Conservation (phyloP, 768 basidiomycete genomes). For the Lentinula aciculospora region DNA sequence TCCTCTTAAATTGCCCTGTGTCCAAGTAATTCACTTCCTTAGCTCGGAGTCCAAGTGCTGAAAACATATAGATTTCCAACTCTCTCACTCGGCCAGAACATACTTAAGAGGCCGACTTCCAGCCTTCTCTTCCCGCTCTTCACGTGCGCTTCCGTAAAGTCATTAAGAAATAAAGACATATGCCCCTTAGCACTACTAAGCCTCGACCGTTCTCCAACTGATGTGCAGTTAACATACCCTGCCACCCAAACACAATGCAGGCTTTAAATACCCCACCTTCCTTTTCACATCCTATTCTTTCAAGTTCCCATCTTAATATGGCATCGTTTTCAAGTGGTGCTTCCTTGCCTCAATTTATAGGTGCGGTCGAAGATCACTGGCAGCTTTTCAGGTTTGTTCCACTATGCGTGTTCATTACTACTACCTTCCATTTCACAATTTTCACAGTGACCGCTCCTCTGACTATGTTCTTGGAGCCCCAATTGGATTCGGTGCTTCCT, state of each 20-base stretch:
- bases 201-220: background rate
- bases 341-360: slow-evolving; percentile 46
- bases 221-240: background rate
- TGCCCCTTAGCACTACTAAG: background rate
- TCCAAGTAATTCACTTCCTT: background rate
- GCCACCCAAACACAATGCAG: background rate
- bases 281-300: slow-evolving; percentile 1
- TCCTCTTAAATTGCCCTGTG: background rate
- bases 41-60: background rate
- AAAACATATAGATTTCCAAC: background rate
- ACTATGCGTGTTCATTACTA: slow-evolving; percentile 1
- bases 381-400: slow-evolving; percentile 61
- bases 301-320: background rate
- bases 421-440: slow-evolving; percentile 5
- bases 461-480: slow-evolving; percentile 76
- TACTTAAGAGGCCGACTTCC: background rate
- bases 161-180: background rate
- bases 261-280: slow-evolving; percentile 3
- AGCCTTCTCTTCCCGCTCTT: background rate
- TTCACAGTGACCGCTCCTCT: slow-evolving; percentile 50
- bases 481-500: slow-evolving; percentile 90
- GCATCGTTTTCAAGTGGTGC: slow-evolving; percentile 2
- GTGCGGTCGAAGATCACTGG: slow-evolving; percentile 83
- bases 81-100: background rate
- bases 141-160: background rate